Evolutionary conservation across 2,329 filamentous ascomycete species (phyloP).

Genomic region (Sphaerostilbella broomeana): DNA sequence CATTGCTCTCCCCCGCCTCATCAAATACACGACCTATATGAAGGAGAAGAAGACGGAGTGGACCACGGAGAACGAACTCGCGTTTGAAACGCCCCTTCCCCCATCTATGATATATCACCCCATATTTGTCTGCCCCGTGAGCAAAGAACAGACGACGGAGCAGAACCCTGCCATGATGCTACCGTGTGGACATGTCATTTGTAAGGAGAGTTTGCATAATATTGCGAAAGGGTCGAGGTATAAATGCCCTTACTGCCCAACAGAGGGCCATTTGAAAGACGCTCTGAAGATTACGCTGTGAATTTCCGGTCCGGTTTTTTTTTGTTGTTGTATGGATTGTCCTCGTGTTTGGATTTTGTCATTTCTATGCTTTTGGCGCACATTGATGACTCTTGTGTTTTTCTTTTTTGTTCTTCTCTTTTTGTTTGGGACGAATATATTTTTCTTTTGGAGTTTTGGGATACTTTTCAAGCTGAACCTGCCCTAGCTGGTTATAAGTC

Average conservation of each 20-base stretch:
- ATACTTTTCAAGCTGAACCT: too few species aligned
- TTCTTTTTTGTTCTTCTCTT: background rate
- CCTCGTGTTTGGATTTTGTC: background rate
- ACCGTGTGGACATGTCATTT: conserved; percentile 90
- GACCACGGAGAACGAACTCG: conserved; percentile 86
- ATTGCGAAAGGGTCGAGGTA: conserved; percentile 74
- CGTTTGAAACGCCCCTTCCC: conserved; percentile 63
- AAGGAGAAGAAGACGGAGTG: conserved; percentile 87
- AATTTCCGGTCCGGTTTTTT: background rate
- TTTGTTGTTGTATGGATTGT: too few species aligned
- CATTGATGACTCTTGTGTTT: background rate
- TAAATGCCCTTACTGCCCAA: conserved; percentile 96
- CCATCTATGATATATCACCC: conserved; percentile 71
- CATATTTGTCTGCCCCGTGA: conserved; percentile 96
- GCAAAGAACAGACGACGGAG: conserved; percentile 92
- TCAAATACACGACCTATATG: conserved; percentile 85
- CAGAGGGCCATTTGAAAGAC: conserved; percentile 70
- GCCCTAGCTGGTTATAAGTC: too few species aligned
- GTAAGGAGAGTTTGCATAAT: conserved; percentile 71
- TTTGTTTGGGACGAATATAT: background rate
- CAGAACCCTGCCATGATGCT: conserved; percentile 95
- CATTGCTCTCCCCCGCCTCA: conserved; percentile 79
- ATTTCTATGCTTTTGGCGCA: background rate
- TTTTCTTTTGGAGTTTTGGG: too few species aligned
- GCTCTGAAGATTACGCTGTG: conserved; percentile 66